These are phyloP conservation scores for Aureococcus anophagefferens DNA, from an alignment of 108 stramenopile species.

Conservation along the genomic window DNA sequence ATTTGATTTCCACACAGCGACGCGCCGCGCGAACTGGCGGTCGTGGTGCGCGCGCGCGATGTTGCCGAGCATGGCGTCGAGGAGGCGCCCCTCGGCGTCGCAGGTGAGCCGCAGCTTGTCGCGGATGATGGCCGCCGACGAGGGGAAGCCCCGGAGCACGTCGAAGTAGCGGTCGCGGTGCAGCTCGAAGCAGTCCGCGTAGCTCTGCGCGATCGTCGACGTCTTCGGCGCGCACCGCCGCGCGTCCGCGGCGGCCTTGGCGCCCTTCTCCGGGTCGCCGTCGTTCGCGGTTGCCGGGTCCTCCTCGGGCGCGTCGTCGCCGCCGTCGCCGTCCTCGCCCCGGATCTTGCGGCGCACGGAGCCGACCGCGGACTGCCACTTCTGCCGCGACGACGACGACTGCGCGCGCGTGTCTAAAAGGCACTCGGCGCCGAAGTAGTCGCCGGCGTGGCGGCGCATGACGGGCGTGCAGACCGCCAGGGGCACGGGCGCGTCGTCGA, in stretches of 20 bases:
- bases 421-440: constrained; percentile 5
- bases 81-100: background rate
- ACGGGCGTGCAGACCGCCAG: background rate
- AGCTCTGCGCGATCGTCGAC: background rate
- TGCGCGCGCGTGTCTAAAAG: background rate
- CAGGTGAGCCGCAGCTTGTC: background rate
- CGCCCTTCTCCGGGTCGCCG: background rate
- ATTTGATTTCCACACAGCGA: too few species aligned
- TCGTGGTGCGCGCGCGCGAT: background rate
- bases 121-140: background rate
- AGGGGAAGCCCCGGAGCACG: background rate
- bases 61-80: background rate
- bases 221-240: background rate
- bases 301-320: background rate
- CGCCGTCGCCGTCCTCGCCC: background rate
- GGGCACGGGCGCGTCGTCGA: background rate
- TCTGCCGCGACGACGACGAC: too few species aligned
- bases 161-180: background rate
- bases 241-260: too few species aligned
- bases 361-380: too few species aligned
- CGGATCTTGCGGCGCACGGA: too few species aligned
- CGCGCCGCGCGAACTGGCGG: too few species aligned
- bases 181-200: background rate
- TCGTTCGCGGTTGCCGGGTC: too few species aligned
- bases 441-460: background rate